Percentiles rank a stretch among this genome's conserved stretches.
Evolutionary conservation across 768 basidiomycete species (phyloP).

Genomic region (Tricholoma flavovirens): DNA sequence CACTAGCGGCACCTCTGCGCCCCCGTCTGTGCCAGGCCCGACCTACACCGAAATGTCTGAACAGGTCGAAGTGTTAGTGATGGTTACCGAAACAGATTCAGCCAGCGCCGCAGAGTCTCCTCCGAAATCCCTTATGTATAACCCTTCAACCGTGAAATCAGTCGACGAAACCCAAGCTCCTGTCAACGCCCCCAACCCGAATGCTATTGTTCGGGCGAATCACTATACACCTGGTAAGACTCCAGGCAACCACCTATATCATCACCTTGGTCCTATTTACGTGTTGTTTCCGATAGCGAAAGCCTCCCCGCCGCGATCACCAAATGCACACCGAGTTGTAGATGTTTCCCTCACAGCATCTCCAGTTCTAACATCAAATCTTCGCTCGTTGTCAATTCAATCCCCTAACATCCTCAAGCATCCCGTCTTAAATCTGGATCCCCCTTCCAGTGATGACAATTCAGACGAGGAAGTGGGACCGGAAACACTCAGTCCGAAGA

Average conservation of each 20-base stretch:
- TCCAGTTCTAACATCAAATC: slow-evolving; percentile 5
- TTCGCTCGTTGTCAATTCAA: slow-evolving; percentile 11
- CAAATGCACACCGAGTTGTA: slow-evolving; percentile 5
- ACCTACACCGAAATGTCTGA: slow-evolving; percentile 3
- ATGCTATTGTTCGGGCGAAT: neutral
- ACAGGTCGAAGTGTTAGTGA: neutral
- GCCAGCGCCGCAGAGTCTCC: neutral
- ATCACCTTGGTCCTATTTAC: neutral
- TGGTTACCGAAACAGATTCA: neutral
- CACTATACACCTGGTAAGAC: neutral
- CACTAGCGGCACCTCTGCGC: neutral
- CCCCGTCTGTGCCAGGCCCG: neutral
- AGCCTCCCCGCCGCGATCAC: neutral
- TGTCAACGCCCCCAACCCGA: neutral
- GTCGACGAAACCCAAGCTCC: neutral
- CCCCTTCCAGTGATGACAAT: slow-evolving; percentile 31
- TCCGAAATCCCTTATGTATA: neutral
- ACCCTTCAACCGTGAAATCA: neutral
- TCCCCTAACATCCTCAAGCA: slow-evolving; percentile 24
- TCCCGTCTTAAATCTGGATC: slow-evolving; percentile 52
- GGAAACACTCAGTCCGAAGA: slow-evolving; percentile 34
- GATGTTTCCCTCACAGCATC: slow-evolving; percentile 15
- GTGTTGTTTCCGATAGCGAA: neutral
- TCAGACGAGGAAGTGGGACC: slow-evolving; percentile 23
- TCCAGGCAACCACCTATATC: neutral